Base-by-base conservation (phyloP, 768 basidiomycete species). In the Suillus sp. region DNA sequence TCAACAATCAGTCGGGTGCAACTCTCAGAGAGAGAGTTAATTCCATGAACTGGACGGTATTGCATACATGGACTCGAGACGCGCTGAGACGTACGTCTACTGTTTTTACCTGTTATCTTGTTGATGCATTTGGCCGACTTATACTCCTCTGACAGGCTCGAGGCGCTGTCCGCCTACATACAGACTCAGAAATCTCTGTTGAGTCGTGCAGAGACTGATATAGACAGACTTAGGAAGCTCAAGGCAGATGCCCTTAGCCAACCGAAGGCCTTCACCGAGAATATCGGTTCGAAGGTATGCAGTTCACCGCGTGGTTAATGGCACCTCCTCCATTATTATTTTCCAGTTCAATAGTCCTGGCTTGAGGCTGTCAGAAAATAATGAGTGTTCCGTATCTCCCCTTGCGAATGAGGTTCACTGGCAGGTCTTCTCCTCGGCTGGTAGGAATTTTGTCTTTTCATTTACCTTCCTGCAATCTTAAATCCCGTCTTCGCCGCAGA, bases 121-220 rank as follows among this genome's bases (percentile, higher is more conserved):
- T 4, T 25, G n/a, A 30, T 61, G 18, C 18, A 43, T 30, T 11
- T 8, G 9, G 43, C 67, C 69, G 56, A 65, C 59, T 34, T 14
- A 5, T 32, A 4, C 48, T 56, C 30, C 20, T 54, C 30, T 25
- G 6, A 48, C 53, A 75, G 74, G 67, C 74, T 75, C 47, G 81
- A 88, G 74, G 88, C 87, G 79, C 87, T 92, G 68, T 82, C 85
- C 68, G 77, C 77, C 55, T 92, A 87, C 75, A 82, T 92, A 65
- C 79, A 83, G 61, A 77, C 83, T 47, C 91, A 92, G 75, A 83
- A 76, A 72, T 71, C 78, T 22, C 67, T 90, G 38, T 83, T 92
- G 45, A 79, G 81, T 56, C 82, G 83, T 37, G 88, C 88, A 34
- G 82, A 84, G 65, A 75, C 81, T 67, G 90, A 92, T 76, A 83